Evolutionary conservation across 2,329 filamentous ascomycete species (phyloP), one percentile per base, ranked within the genome.

Genomic region (Mollisiaceae sp.): DNA sequence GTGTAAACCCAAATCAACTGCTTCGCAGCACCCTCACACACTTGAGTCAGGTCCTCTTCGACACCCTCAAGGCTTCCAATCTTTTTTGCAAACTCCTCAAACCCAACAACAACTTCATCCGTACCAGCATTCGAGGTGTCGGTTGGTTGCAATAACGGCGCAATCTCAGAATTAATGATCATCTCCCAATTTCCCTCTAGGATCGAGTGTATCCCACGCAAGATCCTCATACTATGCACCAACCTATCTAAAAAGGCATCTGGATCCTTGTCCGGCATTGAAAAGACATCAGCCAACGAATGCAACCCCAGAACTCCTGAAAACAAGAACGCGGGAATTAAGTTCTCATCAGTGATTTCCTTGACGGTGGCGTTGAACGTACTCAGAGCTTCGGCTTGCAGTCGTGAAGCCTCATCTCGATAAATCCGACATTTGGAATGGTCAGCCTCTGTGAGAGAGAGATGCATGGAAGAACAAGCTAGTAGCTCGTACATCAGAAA

Each of bases 201-300:
- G 24, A 75, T 65, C 12, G 68, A 65, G 11, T 72, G 67, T 2
- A 77, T 69, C 1, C 76, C 76, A 5, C 71, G 68, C 36, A 76
- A 70, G 5, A 77, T 54, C 3, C 63, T 65, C 2, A 74, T 66
- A 22, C 73, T 74, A 24, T 74, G 69, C 11, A 77, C 69, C 11
- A 77, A 70, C 22, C 61, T 64, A 8, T 74, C 69, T 6, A 77
- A 64, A 45, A 77, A 77, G 0, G 15, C 41, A 59, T 74, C 71
- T 11, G 80, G 74, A 36, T 74, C 69, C 18, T 68, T 59, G 32
- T 69, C 70, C 8, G 75, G 70, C 22, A 67, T 72, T 18, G 72
- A 57, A 1, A 81, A 75, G 0, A 77, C 76, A 8, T 79, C 75
- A 54, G 73, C 76, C 36, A 82, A 76, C 52, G 76, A 73, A 62